Evolutionary conservation across 805 yeast species (phyloP).

Genomic region (Nakazawaea pomicola): DNA sequence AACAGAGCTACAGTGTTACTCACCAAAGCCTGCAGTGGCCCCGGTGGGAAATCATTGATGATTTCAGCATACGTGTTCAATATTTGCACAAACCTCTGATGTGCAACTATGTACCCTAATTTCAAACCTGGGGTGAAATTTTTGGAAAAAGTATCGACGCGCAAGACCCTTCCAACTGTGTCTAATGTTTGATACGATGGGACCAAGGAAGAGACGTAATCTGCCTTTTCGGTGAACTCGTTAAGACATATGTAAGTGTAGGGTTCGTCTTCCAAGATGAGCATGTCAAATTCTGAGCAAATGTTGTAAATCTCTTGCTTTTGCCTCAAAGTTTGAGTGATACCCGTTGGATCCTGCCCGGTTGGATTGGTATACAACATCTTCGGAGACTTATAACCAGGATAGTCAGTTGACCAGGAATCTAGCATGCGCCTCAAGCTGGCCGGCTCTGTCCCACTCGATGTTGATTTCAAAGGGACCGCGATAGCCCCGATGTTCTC

Average conservation of each 20-base stretch:
- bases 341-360: conserved; percentile 56
- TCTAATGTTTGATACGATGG: conserved; percentile 46
- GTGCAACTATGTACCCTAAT: conserved; percentile 45
- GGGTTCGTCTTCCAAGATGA: conserved; percentile 56
- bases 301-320: conserved; percentile 38
- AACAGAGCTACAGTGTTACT: conserved; percentile 33
- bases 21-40: conserved; percentile 42
- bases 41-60: conserved; percentile 44
- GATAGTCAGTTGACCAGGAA: conserved; percentile 41
- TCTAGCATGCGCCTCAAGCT: conserved; percentile 34
- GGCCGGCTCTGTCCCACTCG: conserved; percentile 43
- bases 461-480: conserved; percentile 27
- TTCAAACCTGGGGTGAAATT: conserved; percentile 53
- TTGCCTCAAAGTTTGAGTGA: conserved; percentile 36
- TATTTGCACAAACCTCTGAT: conserved; percentile 34
- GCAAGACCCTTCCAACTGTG: conserved; percentile 46
- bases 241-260: conserved; percentile 40
- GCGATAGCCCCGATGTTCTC: conserved; percentile 37
- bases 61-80: conserved; percentile 32
- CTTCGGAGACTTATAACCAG: conserved; percentile 38
- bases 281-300: conserved; percentile 43
- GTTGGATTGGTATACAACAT: conserved; percentile 50
- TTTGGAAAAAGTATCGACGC: conserved; percentile 52
- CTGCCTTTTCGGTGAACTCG: conserved; percentile 29
- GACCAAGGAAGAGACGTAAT: conserved; percentile 30